These are phyloP conservation scores for Eucalyptus tenuipes DNA, from an alignment of 345 rosid genomes.

Conservation along the genomic window DNA sequence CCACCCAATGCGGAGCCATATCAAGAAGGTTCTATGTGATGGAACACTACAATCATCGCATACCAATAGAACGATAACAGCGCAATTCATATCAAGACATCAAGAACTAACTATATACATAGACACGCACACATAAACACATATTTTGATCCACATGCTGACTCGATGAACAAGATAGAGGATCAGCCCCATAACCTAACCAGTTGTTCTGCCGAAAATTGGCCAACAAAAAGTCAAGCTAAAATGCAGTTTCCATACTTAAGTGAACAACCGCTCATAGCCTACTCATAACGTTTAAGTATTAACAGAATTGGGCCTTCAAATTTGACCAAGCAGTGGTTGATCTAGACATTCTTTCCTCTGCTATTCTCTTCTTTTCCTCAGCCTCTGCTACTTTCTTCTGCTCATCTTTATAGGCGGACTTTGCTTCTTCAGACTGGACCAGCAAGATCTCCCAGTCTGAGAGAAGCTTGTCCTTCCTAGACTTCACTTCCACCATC, in stretches of 20 bases:
- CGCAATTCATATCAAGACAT: not conserved
- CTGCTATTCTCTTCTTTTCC: not conserved
- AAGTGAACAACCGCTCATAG: not conserved
- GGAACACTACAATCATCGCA: not conserved
- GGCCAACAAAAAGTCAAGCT: not conserved
- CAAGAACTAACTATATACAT: not conserved
- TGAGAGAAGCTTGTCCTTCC: not conserved
- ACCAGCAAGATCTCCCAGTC: not conserved
- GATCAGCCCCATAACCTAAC: not conserved
- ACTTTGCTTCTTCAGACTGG: not conserved
- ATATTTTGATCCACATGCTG: not conserved
- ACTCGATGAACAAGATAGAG: not conserved
- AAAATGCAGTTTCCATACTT: not conserved
- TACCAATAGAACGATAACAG: not conserved
- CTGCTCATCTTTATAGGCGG: not conserved
- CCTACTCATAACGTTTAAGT: not conserved
- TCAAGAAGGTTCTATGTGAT: not conserved
- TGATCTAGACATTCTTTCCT: not conserved
- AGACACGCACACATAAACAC: too few species aligned
- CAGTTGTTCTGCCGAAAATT: not conserved
- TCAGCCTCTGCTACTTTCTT: not conserved
- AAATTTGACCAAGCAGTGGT: not conserved
- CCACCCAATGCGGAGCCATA: not conserved
- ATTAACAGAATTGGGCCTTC: not conserved
- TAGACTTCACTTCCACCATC: not conserved